phyloP scores from a whole-genome alignment of 163 green algal genomes.

The Prototheca stagnorum region DNA sequence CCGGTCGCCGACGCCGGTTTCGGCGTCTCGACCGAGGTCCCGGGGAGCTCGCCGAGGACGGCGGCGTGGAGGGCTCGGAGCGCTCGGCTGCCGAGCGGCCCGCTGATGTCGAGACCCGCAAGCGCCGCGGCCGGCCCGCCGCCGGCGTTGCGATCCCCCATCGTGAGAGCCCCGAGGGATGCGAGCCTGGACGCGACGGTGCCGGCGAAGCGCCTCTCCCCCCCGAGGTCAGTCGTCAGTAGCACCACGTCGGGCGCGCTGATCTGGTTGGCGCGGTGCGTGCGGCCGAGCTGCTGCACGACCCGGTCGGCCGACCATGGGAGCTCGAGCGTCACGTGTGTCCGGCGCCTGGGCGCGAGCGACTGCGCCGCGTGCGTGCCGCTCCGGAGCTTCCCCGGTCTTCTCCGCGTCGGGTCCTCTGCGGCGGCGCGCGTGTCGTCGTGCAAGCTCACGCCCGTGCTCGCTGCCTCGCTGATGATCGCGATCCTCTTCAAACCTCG shows the following conservation, averaged over 20 bases:
- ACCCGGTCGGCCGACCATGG: conserved; percentile 72
- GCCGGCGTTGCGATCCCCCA: conserved; percentile 65
- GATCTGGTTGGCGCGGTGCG: conserved; percentile 71
- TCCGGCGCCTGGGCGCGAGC: no score
- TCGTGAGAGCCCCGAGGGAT: conserved; percentile 70
- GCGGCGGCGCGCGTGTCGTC: conserved; percentile 32
- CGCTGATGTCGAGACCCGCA: background rate
- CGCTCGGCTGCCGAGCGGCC: no score
- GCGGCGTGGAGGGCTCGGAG: no score
- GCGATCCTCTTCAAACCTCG: conserved; percentile 62
- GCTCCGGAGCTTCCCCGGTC: no score
- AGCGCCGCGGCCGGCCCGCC: no score
- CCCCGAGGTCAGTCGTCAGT: conserved; percentile 49
- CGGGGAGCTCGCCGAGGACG: background rate
- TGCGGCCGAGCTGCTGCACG: conserved; percentile 85
- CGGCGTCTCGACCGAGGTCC: no score
- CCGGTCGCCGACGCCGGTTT: no score
- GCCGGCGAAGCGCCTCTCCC: conserved; percentile 74
- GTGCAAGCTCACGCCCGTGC: conserved; percentile 35
- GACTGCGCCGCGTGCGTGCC: no score
- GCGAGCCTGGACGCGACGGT: conserved; percentile 73
- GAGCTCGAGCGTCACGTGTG: conserved; percentile 88
- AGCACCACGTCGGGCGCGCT: conserved; percentile 53
- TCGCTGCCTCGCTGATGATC: conserved; percentile 81
- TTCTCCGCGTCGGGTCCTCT: no score